Base-by-base conservation (phyloP, 176 grass and related monocot genomes). In the Secale cereale region DNA sequence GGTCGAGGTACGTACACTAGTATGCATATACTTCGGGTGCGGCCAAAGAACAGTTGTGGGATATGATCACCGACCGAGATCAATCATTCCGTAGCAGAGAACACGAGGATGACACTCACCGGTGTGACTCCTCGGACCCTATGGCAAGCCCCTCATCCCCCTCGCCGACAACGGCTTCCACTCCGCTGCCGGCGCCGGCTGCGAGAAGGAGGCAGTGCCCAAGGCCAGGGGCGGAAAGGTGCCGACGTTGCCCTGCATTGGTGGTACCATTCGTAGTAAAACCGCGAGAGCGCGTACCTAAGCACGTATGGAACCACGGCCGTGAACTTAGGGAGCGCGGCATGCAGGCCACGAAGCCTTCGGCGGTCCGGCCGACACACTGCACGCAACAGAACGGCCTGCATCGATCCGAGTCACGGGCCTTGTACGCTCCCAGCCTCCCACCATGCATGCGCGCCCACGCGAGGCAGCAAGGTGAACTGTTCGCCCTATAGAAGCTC, bases 381-480 rank as follows among this genome's bases (percentile, higher is more conserved):
- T 27, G 76, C 52, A 5, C 17, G 54, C 66, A 33, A 10, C 62
- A 46, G 60, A 59, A 27, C 73, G 43, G 25, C 19, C 61, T 25
- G 27, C 48, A 4, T 39, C 65, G 66, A 12, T 22, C 19, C 56
- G 27, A 3, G 39, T 74, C 81, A 89, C 87, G 76, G 76, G 59
- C 29, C 16, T 29, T 28, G 52, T 57, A n/a, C 35, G 60, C 28
- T 37, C 57, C 28, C 26, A 16, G 63, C 80, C 28, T 37, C 57
- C 28, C 26, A 16, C 73, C 80, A 22, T 28, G 81, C 87, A 60
- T 15, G 60, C 13, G 8, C 9, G 7, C 84, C 30, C 32, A 61
- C 13, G 39, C 10, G 81, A 29, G 15, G 35, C 30, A 59, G 50
- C 11, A 9, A 36, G 16, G 9, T 40, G 40, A 40, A 22, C 50